phyloP scores from a whole-genome alignment of 495 filamentous ascomycete species.

The Penicillium coprophilum region DNA sequence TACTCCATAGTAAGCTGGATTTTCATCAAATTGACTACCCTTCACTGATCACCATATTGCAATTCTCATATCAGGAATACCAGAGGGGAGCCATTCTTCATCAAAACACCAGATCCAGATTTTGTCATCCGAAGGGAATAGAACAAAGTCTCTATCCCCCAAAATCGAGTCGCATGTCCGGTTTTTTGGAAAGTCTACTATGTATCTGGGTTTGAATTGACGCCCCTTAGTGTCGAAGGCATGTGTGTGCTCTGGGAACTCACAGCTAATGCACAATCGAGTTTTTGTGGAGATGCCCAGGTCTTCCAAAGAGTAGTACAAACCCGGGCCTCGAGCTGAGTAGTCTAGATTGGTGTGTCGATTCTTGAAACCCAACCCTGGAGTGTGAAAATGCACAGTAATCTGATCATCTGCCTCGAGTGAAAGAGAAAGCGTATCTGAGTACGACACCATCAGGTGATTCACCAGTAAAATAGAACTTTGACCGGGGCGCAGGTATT shows the following conservation, averaged over 20 bases:
- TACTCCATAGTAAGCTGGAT: no score
- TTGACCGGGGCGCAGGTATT: not conserved
- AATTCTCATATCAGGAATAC: not conserved
- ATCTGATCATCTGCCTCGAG: not conserved
- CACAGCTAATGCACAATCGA: not conserved
- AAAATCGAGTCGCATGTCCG: not conserved
- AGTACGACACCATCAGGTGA: no score
- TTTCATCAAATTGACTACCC: no score
- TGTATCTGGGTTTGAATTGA: not conserved
- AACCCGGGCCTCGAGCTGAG: not conserved
- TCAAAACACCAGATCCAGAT: conserved; percentile 14
- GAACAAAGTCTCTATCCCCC: conserved; percentile 10
- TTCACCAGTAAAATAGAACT: not conserved
- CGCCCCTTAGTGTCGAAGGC: not conserved
- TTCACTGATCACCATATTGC: not conserved
- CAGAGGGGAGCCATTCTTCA: conserved; percentile 10
- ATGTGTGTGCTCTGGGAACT: not conserved
- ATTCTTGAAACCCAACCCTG: not conserved
- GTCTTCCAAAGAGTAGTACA: not conserved
- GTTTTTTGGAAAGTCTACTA: no score
- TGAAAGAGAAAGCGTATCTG: not conserved
- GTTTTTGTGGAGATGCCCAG: not conserved
- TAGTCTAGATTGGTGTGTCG: not conserved
- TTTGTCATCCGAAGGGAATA: not conserved
- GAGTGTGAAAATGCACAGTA: not conserved